Evolutionary conservation across 2,329 filamentous ascomycete species (phyloP).

Genomic region (Aspergillus ochraceoroseus): DNA sequence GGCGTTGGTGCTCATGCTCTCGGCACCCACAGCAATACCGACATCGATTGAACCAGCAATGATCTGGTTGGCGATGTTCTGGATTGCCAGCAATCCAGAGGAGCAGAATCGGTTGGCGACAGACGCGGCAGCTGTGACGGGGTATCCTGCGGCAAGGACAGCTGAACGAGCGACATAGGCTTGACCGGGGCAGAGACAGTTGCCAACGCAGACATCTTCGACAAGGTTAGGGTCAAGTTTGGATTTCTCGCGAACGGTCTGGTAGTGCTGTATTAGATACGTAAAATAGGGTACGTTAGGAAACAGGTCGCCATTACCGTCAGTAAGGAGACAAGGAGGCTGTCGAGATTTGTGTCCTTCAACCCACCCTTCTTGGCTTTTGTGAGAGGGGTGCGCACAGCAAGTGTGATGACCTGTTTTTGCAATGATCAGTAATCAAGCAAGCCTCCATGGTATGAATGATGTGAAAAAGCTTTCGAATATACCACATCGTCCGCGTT

Average conservation of each 20-base stretch:
- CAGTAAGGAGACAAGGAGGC: slow-evolving; percentile 36
- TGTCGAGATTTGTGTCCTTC: slow-evolving; percentile 37
- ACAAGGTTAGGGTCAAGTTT: slow-evolving; percentile 79
- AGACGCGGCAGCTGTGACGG: slow-evolving; percentile 70
- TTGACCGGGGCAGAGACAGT: slow-evolving; percentile 79
- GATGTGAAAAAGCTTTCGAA: too few species aligned
- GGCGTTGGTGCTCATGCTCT: slow-evolving; percentile 88
- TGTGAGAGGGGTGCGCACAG: slow-evolving; percentile 39
- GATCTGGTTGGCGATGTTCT: slow-evolving; percentile 91
- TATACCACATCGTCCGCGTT: slow-evolving; percentile 41
- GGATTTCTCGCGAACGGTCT: slow-evolving; percentile 72
- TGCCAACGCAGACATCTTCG: slow-evolving; percentile 84
- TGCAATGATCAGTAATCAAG: neutral
- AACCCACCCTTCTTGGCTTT: slow-evolving; percentile 41
- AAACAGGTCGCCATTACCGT: slow-evolving; percentile 28
- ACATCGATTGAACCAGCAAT: slow-evolving; percentile 83
- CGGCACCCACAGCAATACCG: slow-evolving; percentile 82
- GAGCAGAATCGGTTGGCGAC: slow-evolving; percentile 88
- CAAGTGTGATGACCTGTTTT: slow-evolving; percentile 39
- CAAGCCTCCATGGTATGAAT: too few species aligned
- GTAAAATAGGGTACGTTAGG: neutral
- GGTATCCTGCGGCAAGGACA: slow-evolving; percentile 79
- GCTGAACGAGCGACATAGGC: slow-evolving; percentile 88
- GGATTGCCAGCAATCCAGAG: slow-evolving; percentile 79
- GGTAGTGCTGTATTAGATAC: neutral